Evolutionary conservation across 1,284 basidiomycete genomes (phyloP).

Genomic region (Ganoderma multipileum): DNA sequence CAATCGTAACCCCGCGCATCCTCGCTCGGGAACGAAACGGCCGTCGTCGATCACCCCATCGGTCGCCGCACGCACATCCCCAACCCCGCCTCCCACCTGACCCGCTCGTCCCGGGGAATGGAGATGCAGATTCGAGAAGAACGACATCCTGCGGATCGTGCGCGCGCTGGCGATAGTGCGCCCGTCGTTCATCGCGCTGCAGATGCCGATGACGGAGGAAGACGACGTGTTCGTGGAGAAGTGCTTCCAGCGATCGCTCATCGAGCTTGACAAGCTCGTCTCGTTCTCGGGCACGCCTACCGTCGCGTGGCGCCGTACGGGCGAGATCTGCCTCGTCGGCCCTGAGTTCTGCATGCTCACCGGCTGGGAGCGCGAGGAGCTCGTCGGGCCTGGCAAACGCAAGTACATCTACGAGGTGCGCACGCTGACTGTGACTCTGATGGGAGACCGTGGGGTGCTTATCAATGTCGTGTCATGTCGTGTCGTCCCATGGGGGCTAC

Average conservation of each 20-base stretch:
- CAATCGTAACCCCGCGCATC: not conserved
- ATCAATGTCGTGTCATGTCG: not conserved
- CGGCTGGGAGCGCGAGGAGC: slow-evolving; percentile 86
- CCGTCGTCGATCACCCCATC: not conserved
- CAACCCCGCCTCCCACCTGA: not conserved
- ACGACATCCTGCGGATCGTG: slow-evolving; percentile 93
- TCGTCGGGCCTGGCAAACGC: slow-evolving; percentile 75
- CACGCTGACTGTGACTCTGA: slow-evolving; percentile 9
- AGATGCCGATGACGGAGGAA: slow-evolving; percentile 93
- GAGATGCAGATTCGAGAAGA: slow-evolving; percentile 87
- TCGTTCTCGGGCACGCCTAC: slow-evolving; percentile 99
- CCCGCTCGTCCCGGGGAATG: not conserved
- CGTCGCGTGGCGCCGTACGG: slow-evolving; percentile 97
- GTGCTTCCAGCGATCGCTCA: slow-evolving; percentile 91
- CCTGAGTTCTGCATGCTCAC: slow-evolving; percentile 97
- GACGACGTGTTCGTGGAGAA: slow-evolving; percentile 96
- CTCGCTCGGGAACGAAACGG: not conserved
- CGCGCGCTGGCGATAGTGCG: slow-evolving; percentile 94
- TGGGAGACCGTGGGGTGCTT: not conserved
- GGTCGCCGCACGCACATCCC: not conserved
- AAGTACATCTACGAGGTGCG: slow-evolving; percentile 92
- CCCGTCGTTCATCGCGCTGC: slow-evolving; percentile 93
- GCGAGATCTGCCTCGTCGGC: slow-evolving; percentile 96
- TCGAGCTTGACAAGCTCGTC: slow-evolving; percentile 96
- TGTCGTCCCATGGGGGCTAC: slow-evolving; percentile 18